Evolutionary conservation across 2,329 filamentous ascomycete species (phyloP).

Genomic region (Sporothrix luriei): DNA sequence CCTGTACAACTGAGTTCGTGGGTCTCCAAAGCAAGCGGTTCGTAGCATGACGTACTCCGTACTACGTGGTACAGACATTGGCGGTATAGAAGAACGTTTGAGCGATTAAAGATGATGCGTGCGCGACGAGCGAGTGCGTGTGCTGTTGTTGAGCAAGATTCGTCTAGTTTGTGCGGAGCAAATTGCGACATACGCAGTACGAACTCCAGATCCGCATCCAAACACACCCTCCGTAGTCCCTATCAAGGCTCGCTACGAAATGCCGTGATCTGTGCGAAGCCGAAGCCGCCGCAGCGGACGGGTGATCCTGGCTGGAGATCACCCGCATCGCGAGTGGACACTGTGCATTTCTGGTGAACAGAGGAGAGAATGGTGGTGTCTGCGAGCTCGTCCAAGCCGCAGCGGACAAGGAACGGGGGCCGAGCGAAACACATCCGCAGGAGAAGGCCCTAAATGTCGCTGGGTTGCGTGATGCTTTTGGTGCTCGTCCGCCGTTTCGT

Average conservation of each 20-base stretch:
- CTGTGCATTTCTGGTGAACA: not conserved
- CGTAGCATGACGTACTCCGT: not conserved
- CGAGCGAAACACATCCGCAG: constrained; percentile 7
- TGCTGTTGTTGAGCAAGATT: constrained; percentile 6
- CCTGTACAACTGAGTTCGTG: not conserved
- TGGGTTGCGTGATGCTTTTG: constrained; percentile 9
- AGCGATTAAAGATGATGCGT: not conserved
- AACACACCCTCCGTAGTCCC: not conserved
- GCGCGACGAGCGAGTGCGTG: not conserved
- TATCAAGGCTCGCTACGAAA: not conserved
- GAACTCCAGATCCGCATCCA: not conserved
- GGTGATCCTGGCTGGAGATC: constrained; percentile 26
- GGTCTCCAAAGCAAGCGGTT: no score
- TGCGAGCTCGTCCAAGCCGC: not conserved
- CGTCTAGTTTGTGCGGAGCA: not conserved
- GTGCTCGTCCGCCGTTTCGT: not conserved
- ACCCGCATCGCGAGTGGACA: constrained; percentile 22
- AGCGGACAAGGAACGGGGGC: constrained; percentile 22
- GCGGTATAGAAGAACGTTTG: not conserved
- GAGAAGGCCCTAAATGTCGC: not conserved
- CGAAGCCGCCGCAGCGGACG: constrained; percentile 18
- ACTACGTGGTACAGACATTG: constrained; percentile 1
- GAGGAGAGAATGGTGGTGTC: not conserved
- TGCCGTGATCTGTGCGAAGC: constrained; percentile 27
- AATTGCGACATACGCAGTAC: not conserved